Evolutionary conservation across 2,329 filamentous ascomycete species (phyloP).

Genomic region (Trichoderma aggressivum): DNA sequence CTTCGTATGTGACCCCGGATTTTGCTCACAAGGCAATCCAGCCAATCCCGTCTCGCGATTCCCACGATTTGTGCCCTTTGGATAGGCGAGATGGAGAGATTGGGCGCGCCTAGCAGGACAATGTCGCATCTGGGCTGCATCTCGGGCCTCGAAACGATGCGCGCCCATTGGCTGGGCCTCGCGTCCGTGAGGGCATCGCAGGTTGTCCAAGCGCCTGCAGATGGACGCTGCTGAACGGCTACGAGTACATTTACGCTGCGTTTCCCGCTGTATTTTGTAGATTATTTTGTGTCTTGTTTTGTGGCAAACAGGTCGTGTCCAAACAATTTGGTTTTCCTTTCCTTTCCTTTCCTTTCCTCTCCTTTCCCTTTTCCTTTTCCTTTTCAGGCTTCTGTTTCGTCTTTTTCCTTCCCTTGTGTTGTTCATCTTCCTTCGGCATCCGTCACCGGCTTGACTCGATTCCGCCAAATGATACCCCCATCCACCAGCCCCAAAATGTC

Average conservation of each 20-base stretch:
- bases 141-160: background rate
- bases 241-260: constrained; percentile 4
- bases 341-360: background rate
- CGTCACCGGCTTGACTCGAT: background rate
- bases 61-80: background rate
- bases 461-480: background rate
- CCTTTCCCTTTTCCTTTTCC: background rate
- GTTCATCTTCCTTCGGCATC: background rate
- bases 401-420: background rate
- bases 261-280: background rate
- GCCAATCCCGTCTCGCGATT: background rate
- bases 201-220: background rate
- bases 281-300: background rate
- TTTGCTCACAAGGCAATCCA: background rate
- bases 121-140: background rate
- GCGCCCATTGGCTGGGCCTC: background rate
- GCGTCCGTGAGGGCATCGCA: background rate
- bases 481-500: constrained; percentile 24
- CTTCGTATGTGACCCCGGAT: background rate
- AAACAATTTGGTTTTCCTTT: background rate
- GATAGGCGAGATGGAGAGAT: background rate
- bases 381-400: background rate
- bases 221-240: background rate
- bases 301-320: background rate
- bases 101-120: background rate